A percentile compares a stretch with the other conserved stretches of the same genome.
Evolutionary conservation across 164 flowering plant species (phyloP).

Genomic region (Vitis labrusca): DNA sequence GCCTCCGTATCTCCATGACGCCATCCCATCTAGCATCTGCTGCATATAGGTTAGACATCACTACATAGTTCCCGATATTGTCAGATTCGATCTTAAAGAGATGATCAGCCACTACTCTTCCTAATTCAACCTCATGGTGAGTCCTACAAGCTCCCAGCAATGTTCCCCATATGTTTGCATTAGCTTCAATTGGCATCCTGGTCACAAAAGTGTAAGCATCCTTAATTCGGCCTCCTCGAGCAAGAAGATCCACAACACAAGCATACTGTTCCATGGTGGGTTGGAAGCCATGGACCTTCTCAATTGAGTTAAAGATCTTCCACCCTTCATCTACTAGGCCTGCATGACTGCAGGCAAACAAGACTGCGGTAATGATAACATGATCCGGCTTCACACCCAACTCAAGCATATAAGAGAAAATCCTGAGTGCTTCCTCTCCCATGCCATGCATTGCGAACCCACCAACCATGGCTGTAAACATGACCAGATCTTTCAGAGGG

Average conservation of each 20-base stretch:
- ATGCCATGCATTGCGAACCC: constrained; percentile 85
- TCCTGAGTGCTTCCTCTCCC: constrained; percentile 64
- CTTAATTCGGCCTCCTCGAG: constrained; percentile 57
- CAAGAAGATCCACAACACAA: constrained; percentile 77
- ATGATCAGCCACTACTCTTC: constrained; percentile 51
- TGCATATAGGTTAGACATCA: constrained; percentile 76
- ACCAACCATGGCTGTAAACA: constrained; percentile 79
- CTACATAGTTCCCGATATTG: constrained; percentile 68
- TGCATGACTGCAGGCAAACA: constrained; percentile 84
- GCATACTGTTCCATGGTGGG: constrained; percentile 86
- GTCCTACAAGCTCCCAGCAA: constrained; percentile 73
- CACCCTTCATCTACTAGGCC: constrained; percentile 74
- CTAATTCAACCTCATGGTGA: constrained; percentile 64
- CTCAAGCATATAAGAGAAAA: constrained; percentile 54
- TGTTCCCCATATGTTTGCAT: constrained; percentile 74
- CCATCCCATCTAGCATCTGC: constrained; percentile 78
- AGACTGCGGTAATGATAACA: constrained; percentile 56
- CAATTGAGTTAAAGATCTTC: constrained; percentile 56
- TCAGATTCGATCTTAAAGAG: constrained; percentile 51
- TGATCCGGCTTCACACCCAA: constrained; percentile 65
- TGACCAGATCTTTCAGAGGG: constrained; percentile 59
- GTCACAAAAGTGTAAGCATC: constrained; percentile 67
- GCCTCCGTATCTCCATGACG: constrained; percentile 64
- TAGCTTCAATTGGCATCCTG: constrained; percentile 63
- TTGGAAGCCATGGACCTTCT: constrained; percentile 48